Evolutionary conservation across 75 land plant genomes (phyloP), one percentile per base, ranked within the genome.

Genomic region (Pseudotsuga menziesii): DNA sequence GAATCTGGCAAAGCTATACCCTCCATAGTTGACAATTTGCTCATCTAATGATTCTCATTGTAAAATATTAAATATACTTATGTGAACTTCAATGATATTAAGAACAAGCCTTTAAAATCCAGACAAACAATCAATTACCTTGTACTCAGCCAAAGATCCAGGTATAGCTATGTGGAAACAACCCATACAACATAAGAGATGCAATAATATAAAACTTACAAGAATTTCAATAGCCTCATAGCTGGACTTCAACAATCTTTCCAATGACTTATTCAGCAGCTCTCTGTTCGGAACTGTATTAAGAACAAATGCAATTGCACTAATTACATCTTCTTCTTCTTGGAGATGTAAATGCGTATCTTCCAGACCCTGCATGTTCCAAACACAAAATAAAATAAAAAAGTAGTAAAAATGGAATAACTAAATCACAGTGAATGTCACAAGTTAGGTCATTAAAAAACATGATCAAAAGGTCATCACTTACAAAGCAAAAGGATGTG

Each of bases 291-390:
- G 79, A 60, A 94, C 76, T 23, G 93, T 77, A 75, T 81, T 83
- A 72, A 94, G 74, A 62, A 89, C 79, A 19, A 84, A 67, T 56
- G 91, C 91, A 57, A 97, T 87, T 32, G 96, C 98, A 82, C 80
- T 84, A 55, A 94, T 82, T 15, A 97, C 79, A 74, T 97, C 99
- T 63, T 91, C 98, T 58, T 97, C 99, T 70, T 94, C 98, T 70
- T 91, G 80, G 39, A 88, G 72, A 57, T 92, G 83, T 64, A 94
- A 77, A 61, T 85, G 82, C 75, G 78, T 81, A 32, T 83, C 87
- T 56, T 94, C 96, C 79, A 97, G 73, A 61, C 86, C 89, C 98
- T 94, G 77, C 17, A 76, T 67, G 22, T n/a, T 67, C 44, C 41
- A 67, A 35, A 67, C 44, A 67, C 23, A 67, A 7, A 20, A 36